phyloP scores from a whole-genome alignment of 345 rosid species.

The Eucalyptus paniculata region DNA sequence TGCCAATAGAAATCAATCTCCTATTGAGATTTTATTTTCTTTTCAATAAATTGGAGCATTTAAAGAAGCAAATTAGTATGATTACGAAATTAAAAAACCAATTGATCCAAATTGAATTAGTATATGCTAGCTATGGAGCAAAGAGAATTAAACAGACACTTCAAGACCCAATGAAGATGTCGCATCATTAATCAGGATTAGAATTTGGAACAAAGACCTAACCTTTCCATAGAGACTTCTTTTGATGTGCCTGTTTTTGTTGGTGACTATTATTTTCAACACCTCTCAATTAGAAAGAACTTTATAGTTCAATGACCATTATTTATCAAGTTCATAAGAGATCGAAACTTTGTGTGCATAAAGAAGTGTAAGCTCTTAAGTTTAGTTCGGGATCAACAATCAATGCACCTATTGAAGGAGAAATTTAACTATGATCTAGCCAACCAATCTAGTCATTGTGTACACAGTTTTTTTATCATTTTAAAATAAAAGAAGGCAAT shows the following conservation, averaged over 20 bases:
- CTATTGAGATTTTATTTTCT: background rate
- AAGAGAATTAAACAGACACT: background rate
- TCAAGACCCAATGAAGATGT: background rate
- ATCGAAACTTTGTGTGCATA: background rate
- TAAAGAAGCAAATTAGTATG: background rate
- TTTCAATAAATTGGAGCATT: background rate
- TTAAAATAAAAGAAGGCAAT: background rate
- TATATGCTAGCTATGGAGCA: background rate
- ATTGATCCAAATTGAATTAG: background rate
- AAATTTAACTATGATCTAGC: background rate
- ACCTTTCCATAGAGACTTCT: background rate
- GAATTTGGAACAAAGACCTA: background rate
- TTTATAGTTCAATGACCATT: background rate
- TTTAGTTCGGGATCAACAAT: background rate
- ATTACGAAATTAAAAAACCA: background rate
- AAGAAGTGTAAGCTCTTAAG: no score
- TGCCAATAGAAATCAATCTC: background rate
- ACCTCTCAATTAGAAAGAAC: background rate
- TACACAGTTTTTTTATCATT: background rate
- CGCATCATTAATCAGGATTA: background rate
- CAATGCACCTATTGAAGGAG: background rate
- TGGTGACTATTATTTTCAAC: background rate
- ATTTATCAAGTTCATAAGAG: no score
- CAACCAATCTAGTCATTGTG: background rate
- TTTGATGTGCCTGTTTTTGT: background rate